Evolutionary conservation across 2,329 filamentous ascomycete species (phyloP).

Genomic region (Coleophoma eucalyptorum): DNA sequence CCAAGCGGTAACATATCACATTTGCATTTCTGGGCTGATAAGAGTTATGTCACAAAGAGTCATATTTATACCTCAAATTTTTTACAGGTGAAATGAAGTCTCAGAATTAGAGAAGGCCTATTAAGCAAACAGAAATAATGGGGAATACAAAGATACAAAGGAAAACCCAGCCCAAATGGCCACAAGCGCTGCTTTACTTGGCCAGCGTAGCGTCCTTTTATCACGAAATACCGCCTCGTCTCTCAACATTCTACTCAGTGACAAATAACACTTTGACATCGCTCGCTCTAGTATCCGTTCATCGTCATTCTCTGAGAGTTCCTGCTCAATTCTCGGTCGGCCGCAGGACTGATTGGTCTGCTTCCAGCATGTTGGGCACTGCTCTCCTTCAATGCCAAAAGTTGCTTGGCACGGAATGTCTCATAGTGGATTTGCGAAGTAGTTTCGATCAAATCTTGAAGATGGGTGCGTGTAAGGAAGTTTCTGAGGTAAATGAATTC

Average conservation of each 20-base stretch:
- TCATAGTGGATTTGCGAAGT: constrained; percentile 99
- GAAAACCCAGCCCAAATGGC: constrained; percentile 22
- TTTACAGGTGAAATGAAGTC: constrained; percentile 26
- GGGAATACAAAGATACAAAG: constrained; percentile 24
- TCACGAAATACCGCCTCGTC: constrained; percentile 24
- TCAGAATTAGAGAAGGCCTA: constrained; percentile 29
- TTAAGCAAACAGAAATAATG: constrained; percentile 30
- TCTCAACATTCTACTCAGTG: constrained; percentile 16
- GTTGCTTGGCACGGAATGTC: constrained; percentile 98
- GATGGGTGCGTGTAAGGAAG: constrained; percentile 96
- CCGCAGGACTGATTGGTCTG: constrained; percentile 91
- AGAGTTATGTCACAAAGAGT: too few relatives aligned
- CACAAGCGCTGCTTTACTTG: constrained; percentile 21
- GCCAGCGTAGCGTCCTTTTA: constrained; percentile 27
- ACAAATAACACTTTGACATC: constrained; percentile 2
- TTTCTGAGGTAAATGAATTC: constrained; percentile 98
- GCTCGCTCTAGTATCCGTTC: constrained; percentile 81
- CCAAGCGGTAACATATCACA: too few relatives aligned
- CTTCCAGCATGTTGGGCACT: constrained; percentile 76
- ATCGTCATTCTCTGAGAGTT: constrained; percentile 97
- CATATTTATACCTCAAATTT: not conserved
- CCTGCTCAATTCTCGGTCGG: constrained; percentile 93
- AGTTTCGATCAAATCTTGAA: constrained; percentile 98
- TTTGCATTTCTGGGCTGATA: too few relatives aligned
- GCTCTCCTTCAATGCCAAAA: constrained; percentile 97